phyloP scores from a whole-genome alignment of 805 yeast genomes.

The Wickerhamomyces queroliae region DNA sequence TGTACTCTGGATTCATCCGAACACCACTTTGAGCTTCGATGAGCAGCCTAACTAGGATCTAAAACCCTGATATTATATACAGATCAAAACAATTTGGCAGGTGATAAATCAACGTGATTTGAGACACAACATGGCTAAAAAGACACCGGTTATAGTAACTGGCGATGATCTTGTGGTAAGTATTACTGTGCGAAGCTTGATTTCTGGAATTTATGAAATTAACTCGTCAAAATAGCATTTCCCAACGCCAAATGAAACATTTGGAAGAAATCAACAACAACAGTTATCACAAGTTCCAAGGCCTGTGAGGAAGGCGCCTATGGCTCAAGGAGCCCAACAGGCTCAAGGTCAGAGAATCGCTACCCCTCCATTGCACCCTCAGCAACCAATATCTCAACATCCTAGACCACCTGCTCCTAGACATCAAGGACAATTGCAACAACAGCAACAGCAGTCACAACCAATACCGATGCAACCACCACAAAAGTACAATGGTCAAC shows the following conservation, averaged over 20 bases:
- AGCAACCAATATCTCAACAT: not conserved
- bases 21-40: not conserved
- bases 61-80: too few relatives aligned
- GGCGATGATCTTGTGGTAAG: conserved; percentile 22
- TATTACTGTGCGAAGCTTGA: not conserved
- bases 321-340: conserved; percentile 3
- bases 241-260: conserved; percentile 26
- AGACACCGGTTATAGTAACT: not conserved
- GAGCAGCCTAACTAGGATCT: too few relatives aligned
- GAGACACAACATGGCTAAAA: conserved; percentile 12
- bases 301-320: conserved; percentile 1
- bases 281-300: conserved; percentile 6
- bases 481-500: not conserved
- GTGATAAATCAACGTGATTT: not conserved
- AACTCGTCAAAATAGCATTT: conserved; percentile 12
- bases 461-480: not conserved
- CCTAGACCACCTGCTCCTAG: not conserved
- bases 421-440: conserved; percentile 3
- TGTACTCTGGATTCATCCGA: not conserved
- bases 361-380: conserved; percentile 4
- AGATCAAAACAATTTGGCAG: too few relatives aligned
- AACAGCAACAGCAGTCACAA: conserved; percentile 1
- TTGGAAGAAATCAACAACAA: conserved; percentile 14
- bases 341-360: not conserved
- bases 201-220: not conserved